Percentiles rank a stretch among this genome's conserved stretches.
phyloP scores from a whole-genome alignment of 2,329 filamentous ascomycete genomes.

The Aspergillus sp. region DNA sequence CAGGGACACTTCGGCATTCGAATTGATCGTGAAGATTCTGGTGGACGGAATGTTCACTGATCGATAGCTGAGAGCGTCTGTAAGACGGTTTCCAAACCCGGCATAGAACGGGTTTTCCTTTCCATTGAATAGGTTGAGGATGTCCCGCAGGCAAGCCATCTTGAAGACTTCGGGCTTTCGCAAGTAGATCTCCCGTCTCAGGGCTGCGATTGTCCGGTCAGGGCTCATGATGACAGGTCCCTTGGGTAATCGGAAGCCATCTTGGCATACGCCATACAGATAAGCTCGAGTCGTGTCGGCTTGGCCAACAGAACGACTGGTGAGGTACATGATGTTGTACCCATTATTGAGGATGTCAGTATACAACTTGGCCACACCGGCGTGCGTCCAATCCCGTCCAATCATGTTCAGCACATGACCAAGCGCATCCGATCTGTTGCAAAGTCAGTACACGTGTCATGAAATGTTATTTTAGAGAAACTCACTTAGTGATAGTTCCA shows the following conservation, averaged over 20 bases:
- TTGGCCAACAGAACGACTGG: slow-evolving; percentile 88
- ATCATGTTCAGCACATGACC: slow-evolving; percentile 96
- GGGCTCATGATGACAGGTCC: slow-evolving; percentile 94
- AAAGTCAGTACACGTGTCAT: slow-evolving; percentile 15
- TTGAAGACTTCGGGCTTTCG: slow-evolving; percentile 98
- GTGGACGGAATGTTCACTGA: slow-evolving; percentile 93
- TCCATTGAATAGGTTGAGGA: slow-evolving; percentile 78
- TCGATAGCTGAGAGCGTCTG: slow-evolving; percentile 92
- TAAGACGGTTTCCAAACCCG: slow-evolving; percentile 93
- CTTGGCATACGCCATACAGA: slow-evolving; percentile 83
- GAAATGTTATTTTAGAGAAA: neutral
- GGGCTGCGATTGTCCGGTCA: slow-evolving; percentile 88
- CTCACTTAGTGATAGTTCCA: slow-evolving; percentile 89
- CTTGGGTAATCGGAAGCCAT: slow-evolving; percentile 78
- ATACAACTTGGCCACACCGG: slow-evolving; percentile 94
- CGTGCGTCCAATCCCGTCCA: slow-evolving; percentile 95
- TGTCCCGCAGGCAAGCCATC: slow-evolving; percentile 96
- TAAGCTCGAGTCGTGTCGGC: slow-evolving; percentile 89
- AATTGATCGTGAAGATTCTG: slow-evolving; percentile 98
- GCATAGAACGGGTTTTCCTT: slow-evolving; percentile 87
- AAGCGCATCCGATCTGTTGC: slow-evolving; percentile 69
- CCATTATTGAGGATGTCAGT: slow-evolving; percentile 93
- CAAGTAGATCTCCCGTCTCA: slow-evolving; percentile 88
- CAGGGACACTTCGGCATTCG: slow-evolving; percentile 89
- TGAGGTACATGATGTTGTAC: slow-evolving; percentile 98